Conservation (phyloP, 176 grass and related monocot genomes). For the Oropetium thomaeum region DNA sequence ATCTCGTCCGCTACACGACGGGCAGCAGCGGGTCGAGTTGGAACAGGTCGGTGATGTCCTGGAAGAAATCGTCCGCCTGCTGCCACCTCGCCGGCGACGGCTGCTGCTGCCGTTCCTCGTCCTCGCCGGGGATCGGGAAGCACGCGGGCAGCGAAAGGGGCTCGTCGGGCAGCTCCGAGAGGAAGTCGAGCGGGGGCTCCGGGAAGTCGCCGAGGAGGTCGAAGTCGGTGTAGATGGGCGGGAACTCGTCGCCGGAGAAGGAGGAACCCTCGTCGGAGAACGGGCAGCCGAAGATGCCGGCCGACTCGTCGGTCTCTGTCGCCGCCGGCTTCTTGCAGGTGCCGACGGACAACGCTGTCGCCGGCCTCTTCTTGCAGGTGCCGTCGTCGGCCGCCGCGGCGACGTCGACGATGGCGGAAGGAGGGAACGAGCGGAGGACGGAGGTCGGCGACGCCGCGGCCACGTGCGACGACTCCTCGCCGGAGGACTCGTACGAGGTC, state of each 20-base stretch:
- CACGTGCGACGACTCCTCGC: slow-evolving; percentile 57
- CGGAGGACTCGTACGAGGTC: slow-evolving; percentile 65
- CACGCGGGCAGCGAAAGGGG: not conserved
- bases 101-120: not conserved
- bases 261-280: slow-evolving; percentile 3
- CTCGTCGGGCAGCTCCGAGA: slow-evolving; percentile 28
- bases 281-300: slow-evolving; percentile 18
- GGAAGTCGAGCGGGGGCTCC: slow-evolving; percentile 55
- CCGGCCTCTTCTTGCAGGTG: not conserved
- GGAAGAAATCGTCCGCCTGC: slow-evolving; percentile 71
- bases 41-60: slow-evolving; percentile 91
- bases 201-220: slow-evolving; percentile 44
- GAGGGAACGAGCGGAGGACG: slow-evolving; percentile 59
- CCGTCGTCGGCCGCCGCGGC: not conserved
- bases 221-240: slow-evolving; percentile 57
- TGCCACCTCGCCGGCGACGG: slow-evolving; percentile 14
- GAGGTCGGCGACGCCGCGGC: slow-evolving; percentile 72
- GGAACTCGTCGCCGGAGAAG: slow-evolving; percentile 37
- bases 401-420: slow-evolving; percentile 5
- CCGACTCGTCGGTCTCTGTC: slow-evolving; percentile 3
- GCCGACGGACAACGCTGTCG: too few relatives aligned
- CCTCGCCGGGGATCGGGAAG: not conserved
- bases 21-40: slow-evolving; percentile 65
- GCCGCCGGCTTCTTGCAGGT: not conserved
- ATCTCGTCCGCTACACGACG: slow-evolving; percentile 34